Percentiles rank a stretch among this genome's conserved stretches.
Conservation (phyloP, 192 early-diverging fungal genomes). For the Haplosporangium gracile region DNA sequence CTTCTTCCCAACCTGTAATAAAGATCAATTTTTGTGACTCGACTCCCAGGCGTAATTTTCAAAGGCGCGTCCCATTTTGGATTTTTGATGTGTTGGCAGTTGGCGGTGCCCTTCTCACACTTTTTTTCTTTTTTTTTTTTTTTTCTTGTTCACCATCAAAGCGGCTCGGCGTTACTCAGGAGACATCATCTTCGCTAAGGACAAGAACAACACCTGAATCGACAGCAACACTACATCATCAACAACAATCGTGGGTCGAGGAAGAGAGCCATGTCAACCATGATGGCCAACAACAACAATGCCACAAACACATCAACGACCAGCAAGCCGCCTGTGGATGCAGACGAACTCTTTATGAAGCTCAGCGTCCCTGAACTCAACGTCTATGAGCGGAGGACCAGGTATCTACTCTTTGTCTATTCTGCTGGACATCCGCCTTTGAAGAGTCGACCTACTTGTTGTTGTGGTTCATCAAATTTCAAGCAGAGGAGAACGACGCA, state of each 20-base stretch:
- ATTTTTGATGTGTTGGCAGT: too few species aligned
- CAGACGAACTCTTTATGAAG: slow-evolving; percentile 59
- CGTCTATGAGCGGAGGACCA: slow-evolving; percentile 59
- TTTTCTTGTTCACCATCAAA: not conserved
- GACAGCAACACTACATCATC: not conserved
- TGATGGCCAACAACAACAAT: slow-evolving; percentile 1
- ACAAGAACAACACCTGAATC: not conserved
- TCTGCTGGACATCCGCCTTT: not conserved
- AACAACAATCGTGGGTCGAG: not conserved
- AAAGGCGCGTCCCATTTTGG: too few species aligned
- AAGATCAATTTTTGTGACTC: too few species aligned
- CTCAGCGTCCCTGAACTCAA: slow-evolving; percentile 63
- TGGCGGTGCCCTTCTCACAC: too few species aligned
- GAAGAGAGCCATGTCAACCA: slow-evolving; percentile 11
- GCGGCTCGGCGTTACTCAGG: not conserved
- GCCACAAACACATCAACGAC: not conserved
- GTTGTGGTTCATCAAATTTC: too few species aligned
- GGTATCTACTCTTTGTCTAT: slow-evolving; percentile 28
- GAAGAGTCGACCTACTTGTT: slow-evolving; percentile 1
- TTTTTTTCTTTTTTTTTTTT: not conserved
- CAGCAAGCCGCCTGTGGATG: slow-evolving; percentile 25
- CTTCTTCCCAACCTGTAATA: too few species aligned
- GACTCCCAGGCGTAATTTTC: too few species aligned
- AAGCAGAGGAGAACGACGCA: not conserved
- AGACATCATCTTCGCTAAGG: not conserved